Conservation (phyloP, 2,329 filamentous ascomycete species). For the Lojkania enalia region DNA sequence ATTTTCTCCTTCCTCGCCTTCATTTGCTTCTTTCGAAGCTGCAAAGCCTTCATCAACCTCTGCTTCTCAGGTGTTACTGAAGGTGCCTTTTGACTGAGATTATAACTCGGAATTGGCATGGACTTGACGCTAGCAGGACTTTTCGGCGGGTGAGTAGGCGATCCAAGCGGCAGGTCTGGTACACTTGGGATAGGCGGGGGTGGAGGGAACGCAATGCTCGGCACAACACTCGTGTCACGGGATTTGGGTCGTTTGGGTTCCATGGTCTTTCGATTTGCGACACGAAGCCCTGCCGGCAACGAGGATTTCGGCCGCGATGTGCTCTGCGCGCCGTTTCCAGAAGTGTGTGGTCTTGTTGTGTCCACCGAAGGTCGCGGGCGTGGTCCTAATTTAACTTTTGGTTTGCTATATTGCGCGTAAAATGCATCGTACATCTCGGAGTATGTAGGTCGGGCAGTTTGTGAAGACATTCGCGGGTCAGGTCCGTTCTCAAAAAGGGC, state of each 20-base stretch:
- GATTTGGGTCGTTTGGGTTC: slow-evolving; percentile 43
- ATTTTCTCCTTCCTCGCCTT: slow-evolving; percentile 41
- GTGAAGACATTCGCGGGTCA: slow-evolving; percentile 50
- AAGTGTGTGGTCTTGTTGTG: slow-evolving; percentile 63
- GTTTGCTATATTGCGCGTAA: slow-evolving; percentile 63
- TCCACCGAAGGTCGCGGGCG: slow-evolving; percentile 80
- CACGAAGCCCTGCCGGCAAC: slow-evolving; percentile 78
- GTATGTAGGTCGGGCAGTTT: slow-evolving; percentile 45
- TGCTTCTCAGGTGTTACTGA: slow-evolving; percentile 87
- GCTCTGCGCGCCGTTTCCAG: slow-evolving; percentile 49
- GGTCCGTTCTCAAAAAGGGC: slow-evolving; percentile 38
- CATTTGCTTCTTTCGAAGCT: slow-evolving; percentile 83
- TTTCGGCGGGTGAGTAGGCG: slow-evolving; percentile 44
- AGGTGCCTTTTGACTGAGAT: slow-evolving; percentile 44
- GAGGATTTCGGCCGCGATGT: slow-evolving; percentile 72
- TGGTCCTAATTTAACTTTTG: slow-evolving; percentile 87
- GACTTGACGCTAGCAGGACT: slow-evolving; percentile 49
- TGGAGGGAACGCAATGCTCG: slow-evolving; percentile 37
- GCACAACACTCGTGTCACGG: slow-evolving; percentile 33
- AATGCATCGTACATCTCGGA: slow-evolving; percentile 51
- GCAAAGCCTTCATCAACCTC: slow-evolving; percentile 89
- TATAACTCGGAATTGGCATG: slow-evolving; percentile 46
- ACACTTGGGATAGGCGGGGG: slow-evolving; percentile 39
- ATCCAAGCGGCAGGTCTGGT: slow-evolving; percentile 35
- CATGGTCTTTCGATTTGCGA: slow-evolving; percentile 33